Evolutionary conservation across 2,329 filamentous ascomycete species (phyloP), one percentile per base, ranked within the genome.

Genomic region (Trichoderma sp.): DNA sequence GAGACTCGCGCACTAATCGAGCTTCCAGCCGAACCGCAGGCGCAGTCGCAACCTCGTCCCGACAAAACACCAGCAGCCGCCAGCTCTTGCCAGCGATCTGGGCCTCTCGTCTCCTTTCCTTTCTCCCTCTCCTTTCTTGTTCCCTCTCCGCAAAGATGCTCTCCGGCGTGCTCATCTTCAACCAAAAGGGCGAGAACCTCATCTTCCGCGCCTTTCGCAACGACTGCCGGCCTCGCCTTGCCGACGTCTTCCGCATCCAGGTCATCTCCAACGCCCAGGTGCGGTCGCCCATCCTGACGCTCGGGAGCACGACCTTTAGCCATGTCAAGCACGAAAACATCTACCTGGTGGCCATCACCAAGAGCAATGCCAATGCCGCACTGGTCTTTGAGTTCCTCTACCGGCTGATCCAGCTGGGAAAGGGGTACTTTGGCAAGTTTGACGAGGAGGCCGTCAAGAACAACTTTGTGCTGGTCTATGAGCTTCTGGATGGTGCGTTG

Each of bases 251-350:
- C 83, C 94, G 96, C 81, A 99, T 99, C 81, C 96, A 99, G 80
- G 95, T 99, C 83, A 98, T 99, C 80, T 97, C 94, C 76, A 99
- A 99, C 80, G 91, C 96, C 65, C 94, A 97, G 81, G 96, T 99
- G 71, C 93, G 96, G 74, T 98, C 96, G 74, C 96, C 96, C 70
- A 98, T 99, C 82, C 86, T 99, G 76, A 99, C 96, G 5, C 89
- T 99, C 69, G 96, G 96, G 73, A 97, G 93, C 80, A 99, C 96
- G 68, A 99, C 96, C 58, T 99, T 99, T 82, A 97, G 94, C 85
- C 96, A 99, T 89, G 95, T 99, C 82, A 97, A 97, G 81, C 95
- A 97, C 83, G 96, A 99, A 80, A 99, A 99, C 80, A 97, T 99
- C 79, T 99, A 98, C 81, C 83, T 99, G 75, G 95, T 98, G 68